Evolutionary conservation across 2,329 filamentous ascomycete genomes (phyloP), one percentile per base, ranked within the genome.

Genomic region (Xylariaceae sp.): DNA sequence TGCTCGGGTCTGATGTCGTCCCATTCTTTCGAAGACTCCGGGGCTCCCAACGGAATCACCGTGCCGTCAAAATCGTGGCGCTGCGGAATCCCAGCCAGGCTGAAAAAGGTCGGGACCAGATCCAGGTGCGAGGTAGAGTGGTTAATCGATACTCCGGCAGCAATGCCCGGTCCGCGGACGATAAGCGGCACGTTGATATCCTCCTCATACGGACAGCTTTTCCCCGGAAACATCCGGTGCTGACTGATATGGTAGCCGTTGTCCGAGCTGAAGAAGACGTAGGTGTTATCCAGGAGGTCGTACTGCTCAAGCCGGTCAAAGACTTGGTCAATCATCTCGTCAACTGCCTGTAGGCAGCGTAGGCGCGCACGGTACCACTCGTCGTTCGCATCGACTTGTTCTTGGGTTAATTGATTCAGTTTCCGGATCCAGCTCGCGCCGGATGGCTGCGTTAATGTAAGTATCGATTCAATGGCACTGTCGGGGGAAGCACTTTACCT

Each of bases 211-310:
- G 76, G 45, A 48, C 80, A 82, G 40, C 78, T 75, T 69, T 85
- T 85, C 2, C 82, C 82, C 2, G 81, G 80, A 20, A 77, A 76
- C 42, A 84, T 69, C 1, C 82, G 77, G 65, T 85, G 81, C 64
- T 84, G 81, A 23, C 79, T 77, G 47, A 85, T 79, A 60, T 85
- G 81, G 65, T 77, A 84, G 1, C 82, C 81, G 59, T 85, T 85
- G 67, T 84, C 82, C 1, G 76, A 74, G 3, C 80, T 82, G 68
- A 81, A 85, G 45, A 85, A 76, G 21, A 85, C 73, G 58, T 81
- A 84, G 0, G 81, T 79, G 18, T 85, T 82, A 52, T 83, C 84
- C 14, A 89, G 77, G 2, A 88, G 73, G 20, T 83, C 84, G 0
- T 82, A 78, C 2, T 76, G 59, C 3, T 76, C 70, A 0, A 83